Conservation (phyloP, 371 early-diverging fungal species). For the Nematocida displodere region DNA sequence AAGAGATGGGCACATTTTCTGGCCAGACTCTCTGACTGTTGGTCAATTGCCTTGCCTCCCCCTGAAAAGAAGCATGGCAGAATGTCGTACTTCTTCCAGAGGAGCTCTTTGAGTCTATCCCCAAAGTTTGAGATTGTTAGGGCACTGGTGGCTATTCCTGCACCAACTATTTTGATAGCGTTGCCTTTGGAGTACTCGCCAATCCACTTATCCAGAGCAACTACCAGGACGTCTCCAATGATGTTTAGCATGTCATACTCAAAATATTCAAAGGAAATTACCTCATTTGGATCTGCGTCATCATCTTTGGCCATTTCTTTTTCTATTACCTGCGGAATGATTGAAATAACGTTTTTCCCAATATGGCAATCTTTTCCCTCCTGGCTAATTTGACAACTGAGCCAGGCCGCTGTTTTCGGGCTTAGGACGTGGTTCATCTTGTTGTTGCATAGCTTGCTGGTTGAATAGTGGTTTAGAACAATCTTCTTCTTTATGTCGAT, state of each 20-base stretch:
- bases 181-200: constrained; percentile 48
- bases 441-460: background rate
- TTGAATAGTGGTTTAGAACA: background rate
- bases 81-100: constrained; percentile 55
- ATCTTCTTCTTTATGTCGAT: constrained; percentile 34
- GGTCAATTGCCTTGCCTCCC: constrained; percentile 2
- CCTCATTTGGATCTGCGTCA: background rate
- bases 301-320: background rate
- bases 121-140: background rate
- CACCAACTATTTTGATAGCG: constrained; percentile 52
- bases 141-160: constrained; percentile 21
- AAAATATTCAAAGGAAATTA: constrained; percentile 15
- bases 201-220: constrained; percentile 39
- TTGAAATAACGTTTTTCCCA: background rate
- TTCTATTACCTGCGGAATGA: background rate
- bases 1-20: constrained; percentile 49
- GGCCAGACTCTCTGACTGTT: constrained; percentile 51
- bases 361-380: background rate
- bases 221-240: constrained; percentile 10
- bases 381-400: background rate
- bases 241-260: background rate
- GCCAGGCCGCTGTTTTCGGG: background rate
- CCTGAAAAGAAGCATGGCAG: constrained; percentile 49
- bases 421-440: background rate
- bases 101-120: constrained; percentile 29